Evolutionary conservation across 2,329 filamentous ascomycete species (phyloP).

Genomic region (Penicillium sp.): DNA sequence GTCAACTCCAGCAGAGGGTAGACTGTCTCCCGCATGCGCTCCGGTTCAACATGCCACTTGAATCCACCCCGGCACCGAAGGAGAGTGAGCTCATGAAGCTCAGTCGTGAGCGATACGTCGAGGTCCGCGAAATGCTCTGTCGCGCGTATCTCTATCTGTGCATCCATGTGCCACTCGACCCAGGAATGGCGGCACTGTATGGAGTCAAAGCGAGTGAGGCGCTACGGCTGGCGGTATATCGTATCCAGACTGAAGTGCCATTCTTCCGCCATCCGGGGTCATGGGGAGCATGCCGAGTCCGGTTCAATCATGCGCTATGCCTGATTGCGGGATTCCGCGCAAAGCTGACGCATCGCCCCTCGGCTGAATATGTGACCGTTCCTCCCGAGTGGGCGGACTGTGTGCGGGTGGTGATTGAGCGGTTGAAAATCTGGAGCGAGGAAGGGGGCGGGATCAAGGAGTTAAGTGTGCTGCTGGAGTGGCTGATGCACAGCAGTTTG

Average conservation of each 20-base stretch:
- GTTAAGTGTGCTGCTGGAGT: constrained; percentile 27
- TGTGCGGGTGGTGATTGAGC: constrained; percentile 30
- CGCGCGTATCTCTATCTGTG: constrained; percentile 32
- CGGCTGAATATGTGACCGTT: constrained; percentile 27
- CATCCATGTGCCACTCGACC: constrained; percentile 26
- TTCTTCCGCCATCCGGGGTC: constrained; percentile 34
- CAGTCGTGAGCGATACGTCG: constrained; percentile 31
- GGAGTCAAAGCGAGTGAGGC: constrained; percentile 31
- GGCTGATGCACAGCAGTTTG: constrained; percentile 29
- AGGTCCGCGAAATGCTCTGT: constrained; percentile 33
- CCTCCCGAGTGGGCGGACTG: constrained; percentile 28
- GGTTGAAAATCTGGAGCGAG: constrained; percentile 29
- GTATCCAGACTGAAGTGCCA: constrained; percentile 32
- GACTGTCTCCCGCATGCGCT: constrained; percentile 30
- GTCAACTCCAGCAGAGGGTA: constrained; percentile 32
- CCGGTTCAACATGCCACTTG: constrained; percentile 30
- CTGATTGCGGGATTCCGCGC: constrained; percentile 30
- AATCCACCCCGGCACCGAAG: constrained; percentile 19
- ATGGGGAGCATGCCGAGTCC: constrained; percentile 33
- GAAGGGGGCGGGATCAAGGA: constrained; percentile 32
- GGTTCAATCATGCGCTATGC: constrained; percentile 33
- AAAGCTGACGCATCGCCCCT: constrained; percentile 22
- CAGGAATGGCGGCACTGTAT: constrained; percentile 22
- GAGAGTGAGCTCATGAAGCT: constrained; percentile 33
- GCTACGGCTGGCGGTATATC: constrained; percentile 28